Base-by-base conservation (phyloP, 179 eudicot genomes). In the Silene noctiflora region DNA sequence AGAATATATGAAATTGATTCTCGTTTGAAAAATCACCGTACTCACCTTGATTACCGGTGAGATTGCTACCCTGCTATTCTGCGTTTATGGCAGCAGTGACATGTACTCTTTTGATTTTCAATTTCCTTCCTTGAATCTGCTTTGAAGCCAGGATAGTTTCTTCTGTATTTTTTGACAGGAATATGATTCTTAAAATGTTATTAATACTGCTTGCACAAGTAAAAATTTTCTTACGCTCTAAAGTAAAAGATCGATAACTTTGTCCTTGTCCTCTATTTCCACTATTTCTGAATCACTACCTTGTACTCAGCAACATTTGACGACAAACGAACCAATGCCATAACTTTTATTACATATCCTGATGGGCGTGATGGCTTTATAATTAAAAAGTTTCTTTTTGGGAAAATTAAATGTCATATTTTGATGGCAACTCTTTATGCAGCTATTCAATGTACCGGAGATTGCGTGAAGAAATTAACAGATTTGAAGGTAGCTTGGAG, bases 31-130 rank as follows among this genome's bases (percentile, higher is more conserved):
- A 75, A 83, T 69, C 80, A 85, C 69, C 86, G 88, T 58, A 81
- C 77, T 20, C 99, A 95, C 88, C 98, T 95, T 78, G 91, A 93
- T 79, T 93, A 93, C 75, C 85, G 99, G 99, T 95, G 73, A 81
- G 83, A 33, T 74, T 31, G 10, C 22, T 25, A 77, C 76, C 72
- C 46, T 9, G 16, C 69, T 59, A 68, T 71, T 74, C 46, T 53
- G n/a, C 81, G 35, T 62, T 42, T 79, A 75, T 5, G 35, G 60
- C 21, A 19, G 14, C 33, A 39, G 24, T 44, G 22, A 55, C 60
- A 55, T 55, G 6, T 53, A 53, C 59, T 16, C 59, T 27, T 27
- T 53, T 53, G 20, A 17, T 53, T 55, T 55, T 55, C 60, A 6
- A 17, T 4, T 55, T 55, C 60, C 60, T 17, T 53, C 58, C 58